These are phyloP conservation scores for Claviceps sp. DNA, from an alignment of 2,329 filamentous ascomycete species.

Conservation along the genomic window DNA sequence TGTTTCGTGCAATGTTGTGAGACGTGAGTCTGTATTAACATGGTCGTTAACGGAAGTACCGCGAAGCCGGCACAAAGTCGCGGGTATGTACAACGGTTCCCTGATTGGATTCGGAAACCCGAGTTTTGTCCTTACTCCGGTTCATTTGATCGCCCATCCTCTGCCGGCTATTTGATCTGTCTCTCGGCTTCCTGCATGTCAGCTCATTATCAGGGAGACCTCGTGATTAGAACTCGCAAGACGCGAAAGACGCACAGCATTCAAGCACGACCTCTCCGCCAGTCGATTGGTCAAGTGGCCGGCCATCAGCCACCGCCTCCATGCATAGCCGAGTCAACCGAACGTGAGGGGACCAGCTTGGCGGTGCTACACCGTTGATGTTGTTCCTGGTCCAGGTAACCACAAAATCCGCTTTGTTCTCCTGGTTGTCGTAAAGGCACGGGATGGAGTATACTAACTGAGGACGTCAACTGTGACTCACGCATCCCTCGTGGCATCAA, in stretches of 20 bases:
- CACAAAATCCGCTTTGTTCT: neutral
- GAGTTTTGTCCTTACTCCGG: neutral
- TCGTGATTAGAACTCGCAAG: neutral
- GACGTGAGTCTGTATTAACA: constrained; percentile 1
- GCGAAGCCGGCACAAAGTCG: neutral
- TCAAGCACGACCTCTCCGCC: neutral
- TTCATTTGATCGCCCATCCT: neutral
- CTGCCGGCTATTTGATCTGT: neutral
- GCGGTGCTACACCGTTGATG: neutral
- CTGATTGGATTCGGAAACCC: neutral
- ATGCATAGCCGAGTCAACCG: neutral
- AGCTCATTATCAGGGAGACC: neutral
- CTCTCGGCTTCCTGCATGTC: neutral
- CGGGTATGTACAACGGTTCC: neutral
- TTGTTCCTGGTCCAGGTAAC: neutral
- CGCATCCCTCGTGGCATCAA: neutral
- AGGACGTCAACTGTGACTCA: neutral
- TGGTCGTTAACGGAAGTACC: neutral
- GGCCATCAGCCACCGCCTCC: neutral
- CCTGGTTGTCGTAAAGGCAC: neutral
- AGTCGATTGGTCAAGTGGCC: neutral
- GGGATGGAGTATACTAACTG: neutral
- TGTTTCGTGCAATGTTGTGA: neutral
- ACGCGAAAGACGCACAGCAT: neutral
- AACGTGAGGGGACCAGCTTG: neutral